These are phyloP conservation scores for Neurospora sp. DNA, from an alignment of 495 filamentous ascomycete genomes.

Conservation along the genomic window DNA sequence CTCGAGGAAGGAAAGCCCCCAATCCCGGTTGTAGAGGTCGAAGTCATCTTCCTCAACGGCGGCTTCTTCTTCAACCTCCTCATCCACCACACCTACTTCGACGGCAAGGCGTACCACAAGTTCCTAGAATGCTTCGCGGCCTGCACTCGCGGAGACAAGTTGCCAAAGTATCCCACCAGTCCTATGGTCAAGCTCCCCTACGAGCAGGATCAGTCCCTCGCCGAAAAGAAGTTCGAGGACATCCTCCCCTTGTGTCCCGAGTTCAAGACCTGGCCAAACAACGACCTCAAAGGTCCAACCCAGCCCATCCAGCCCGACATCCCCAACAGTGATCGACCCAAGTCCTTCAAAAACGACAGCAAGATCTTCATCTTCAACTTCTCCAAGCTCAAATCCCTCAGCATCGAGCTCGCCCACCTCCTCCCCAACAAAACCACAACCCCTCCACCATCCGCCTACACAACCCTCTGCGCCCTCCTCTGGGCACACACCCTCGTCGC, in stretches of 20 bases:
- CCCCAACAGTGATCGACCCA: conserved; percentile 6
- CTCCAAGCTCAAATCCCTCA: background rate
- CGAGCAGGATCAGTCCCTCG: conserved; percentile 4
- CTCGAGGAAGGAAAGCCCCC: conserved; percentile 8
- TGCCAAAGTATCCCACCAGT: background rate
- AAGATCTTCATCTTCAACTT: conserved; percentile 26
- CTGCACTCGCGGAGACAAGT: conserved; percentile 7
- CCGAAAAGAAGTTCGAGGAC: conserved; percentile 16
- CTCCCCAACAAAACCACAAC: background rate
- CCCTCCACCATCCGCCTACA: background rate
- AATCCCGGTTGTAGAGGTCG: conserved; percentile 23
- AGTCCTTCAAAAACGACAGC: conserved; percentile 16
- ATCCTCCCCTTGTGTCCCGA: conserved; percentile 6
- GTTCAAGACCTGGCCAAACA: conserved; percentile 14
- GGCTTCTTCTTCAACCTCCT: conserved; percentile 25
- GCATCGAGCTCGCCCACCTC: background rate
- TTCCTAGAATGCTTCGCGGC: conserved; percentile 38
- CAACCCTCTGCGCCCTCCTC: background rate
- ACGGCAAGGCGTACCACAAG: conserved; percentile 38
- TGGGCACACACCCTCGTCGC: background rate
- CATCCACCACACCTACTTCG: conserved; percentile 25
- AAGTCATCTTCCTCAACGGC: conserved; percentile 20
- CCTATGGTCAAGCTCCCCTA: background rate
- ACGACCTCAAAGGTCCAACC: conserved; percentile 22
- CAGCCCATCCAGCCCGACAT: conserved; percentile 10